Evolutionary conservation across 2,329 filamentous ascomycete genomes (phyloP).

Genomic region (Amesomyces nigricolor): DNA sequence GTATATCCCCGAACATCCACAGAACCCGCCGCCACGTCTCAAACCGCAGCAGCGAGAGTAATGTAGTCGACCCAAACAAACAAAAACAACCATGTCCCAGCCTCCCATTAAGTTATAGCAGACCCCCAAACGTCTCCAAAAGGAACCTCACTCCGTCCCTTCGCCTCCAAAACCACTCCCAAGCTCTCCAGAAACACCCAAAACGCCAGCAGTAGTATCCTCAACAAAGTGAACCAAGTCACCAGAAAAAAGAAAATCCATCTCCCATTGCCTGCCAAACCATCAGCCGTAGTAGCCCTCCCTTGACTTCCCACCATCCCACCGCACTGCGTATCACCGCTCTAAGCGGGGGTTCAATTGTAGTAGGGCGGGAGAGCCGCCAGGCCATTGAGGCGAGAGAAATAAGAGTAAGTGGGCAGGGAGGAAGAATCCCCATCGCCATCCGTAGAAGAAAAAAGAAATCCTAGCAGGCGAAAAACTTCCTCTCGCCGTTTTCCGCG

Average conservation of each 20-base stretch:
- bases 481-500: not conserved
- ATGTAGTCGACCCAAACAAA: constrained; percentile 7
- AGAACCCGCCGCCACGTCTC: too few relatives aligned
- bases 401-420: not conserved
- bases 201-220: constrained; percentile 4
- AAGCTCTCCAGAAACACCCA: not conserved
- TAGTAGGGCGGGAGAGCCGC: not conserved
- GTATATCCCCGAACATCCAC: too few relatives aligned
- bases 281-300: not conserved
- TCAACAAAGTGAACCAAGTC: not conserved
- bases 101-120: not conserved
- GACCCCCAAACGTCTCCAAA: constrained; percentile 1
- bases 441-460: not conserved
- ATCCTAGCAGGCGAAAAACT: not conserved
- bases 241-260: not conserved
- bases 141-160: not conserved
- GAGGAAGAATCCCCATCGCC: not conserved
- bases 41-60: not conserved
- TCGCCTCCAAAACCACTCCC: not conserved
- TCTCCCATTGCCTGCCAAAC: not conserved
- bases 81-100: not conserved
- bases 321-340: constrained; percentile 16
- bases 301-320: not conserved
- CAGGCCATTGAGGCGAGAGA: not conserved
- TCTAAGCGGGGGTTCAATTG: not conserved